Evolutionary conservation across 2,329 filamentous ascomycete species (phyloP), one percentile per base, ranked within the genome.

Genomic region (Escovopsis sp.): DNA sequence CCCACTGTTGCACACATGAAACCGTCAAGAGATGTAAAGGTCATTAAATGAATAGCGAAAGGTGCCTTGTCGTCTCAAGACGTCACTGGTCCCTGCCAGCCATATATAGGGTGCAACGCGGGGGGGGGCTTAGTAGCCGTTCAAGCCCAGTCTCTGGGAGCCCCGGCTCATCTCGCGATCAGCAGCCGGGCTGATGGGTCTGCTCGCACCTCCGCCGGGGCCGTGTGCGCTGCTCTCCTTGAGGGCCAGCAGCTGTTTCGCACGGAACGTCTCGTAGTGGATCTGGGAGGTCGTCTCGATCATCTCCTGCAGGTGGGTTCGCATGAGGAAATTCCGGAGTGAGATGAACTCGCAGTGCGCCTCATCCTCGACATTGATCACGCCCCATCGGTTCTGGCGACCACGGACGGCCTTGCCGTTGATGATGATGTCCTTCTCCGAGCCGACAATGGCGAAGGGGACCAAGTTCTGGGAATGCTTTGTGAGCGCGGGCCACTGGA

Each of bases 331-430:
- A 74, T 98, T 89, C 62, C 91, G 82, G 48, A 98, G 79, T 65
- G 94, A 95, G 59, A 96, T 82, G 59, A 98, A 98, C 76, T 98
- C 91, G 77, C 91, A 98, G 74, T 98, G 91, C 68, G 81, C 93
- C 74, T 98, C 91, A 55, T 98, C 89, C 70, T 98, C 91, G 55
- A 98, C 89, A 60, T 98, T 98, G 73, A 98, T 96, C 51, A 96
- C 84, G 55, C 91, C 91, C 91, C 91, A 98, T 65, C 91, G 81
- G 76, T 96, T 98, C 69, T 98, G 91, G 58, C 91, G 88, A 51
- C 88, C 91, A 51, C 88, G 87, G 50, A 98, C 91, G 68, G 94
- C 86, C 74, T 94, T 89, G 65, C 91, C 91, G 57, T 89, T 86
- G 63, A 98, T 84, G 49, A 95, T 88, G 62, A 98, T 95, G 53